Base-by-base conservation (phyloP, 164 flowering plant genomes). In the Kalanchoe fedtschenkoi region DNA sequence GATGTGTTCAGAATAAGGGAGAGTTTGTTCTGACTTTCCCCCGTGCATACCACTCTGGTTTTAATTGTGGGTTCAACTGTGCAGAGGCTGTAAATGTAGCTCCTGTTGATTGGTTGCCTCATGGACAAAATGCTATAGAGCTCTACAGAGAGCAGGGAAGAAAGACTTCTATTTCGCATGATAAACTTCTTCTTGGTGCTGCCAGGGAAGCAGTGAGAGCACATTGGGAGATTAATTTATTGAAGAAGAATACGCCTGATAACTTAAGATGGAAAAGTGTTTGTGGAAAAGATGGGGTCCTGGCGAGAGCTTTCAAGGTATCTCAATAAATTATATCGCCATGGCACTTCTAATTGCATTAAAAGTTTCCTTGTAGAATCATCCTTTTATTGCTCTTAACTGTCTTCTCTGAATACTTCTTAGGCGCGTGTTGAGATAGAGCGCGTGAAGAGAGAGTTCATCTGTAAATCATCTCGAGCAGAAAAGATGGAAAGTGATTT, bases 1-100 rank as follows among this genome's bases (percentile, higher is more conserved):
- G 88, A 11, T 83, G 85, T 53, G 66, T 83, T 62, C 90, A 87
- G 66, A 80, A 74, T 57, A 67, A 83, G 63, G 91, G 91, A 65
- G 91, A 86, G 68, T 86, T 83, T 77, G 85, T 87, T 51, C 68
- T 87, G 63, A 87, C 93, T 63, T 84, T 87, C 58, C 93, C 93
- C 58, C 72, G 88, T 64, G 86, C 93, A 54, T 87, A 87, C 64
- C 90, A 87, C 76, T 69, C 90, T 22, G 90, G 93, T 42, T 87
- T 87, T 66, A 87, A 87, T 56, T 71, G 79, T 66, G 93, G 90
- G 24, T 87, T 87, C 74, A 87, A 87, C 56, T 87, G 93, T 69
- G 93, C 90, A 19, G 93, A 87, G 74, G 93, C 90, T 29, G 90
- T 87, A 47, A 87, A 85, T 76, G 88, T 81, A 16, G 88, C 90